Conservation (phyloP, 257 asterid species). For the Coffea eugenioides region DNA sequence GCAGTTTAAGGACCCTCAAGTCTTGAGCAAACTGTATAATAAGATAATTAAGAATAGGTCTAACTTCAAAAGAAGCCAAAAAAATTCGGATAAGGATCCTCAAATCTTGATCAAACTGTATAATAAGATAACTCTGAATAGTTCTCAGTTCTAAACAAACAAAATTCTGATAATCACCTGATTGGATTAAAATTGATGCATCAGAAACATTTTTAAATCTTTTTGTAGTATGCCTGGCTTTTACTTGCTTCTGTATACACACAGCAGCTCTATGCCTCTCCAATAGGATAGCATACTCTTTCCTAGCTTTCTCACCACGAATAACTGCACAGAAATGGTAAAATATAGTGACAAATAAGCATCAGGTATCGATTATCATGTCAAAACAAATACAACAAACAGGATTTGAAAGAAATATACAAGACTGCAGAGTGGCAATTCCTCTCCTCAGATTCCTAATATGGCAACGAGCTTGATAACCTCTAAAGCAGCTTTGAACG, state of each 20-base stretch:
- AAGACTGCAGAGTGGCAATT: slow-evolving; percentile 74
- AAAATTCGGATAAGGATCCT: not conserved
- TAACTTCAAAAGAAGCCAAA: not conserved
- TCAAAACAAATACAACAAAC: not conserved
- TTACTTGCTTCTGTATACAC: slow-evolving; percentile 69
- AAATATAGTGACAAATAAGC: slow-evolving; percentile 8
- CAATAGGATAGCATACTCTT: slow-evolving; percentile 55
- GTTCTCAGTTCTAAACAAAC: not conserved
- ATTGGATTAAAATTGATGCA: slow-evolving; percentile 75
- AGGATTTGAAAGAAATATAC: slow-evolving; percentile 34
- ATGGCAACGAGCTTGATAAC: slow-evolving; percentile 81
- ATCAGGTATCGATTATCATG: not conserved
- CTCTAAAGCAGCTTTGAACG: slow-evolving; percentile 97
- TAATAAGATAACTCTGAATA: not conserved
- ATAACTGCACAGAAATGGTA: slow-evolving; percentile 54
- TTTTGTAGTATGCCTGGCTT: slow-evolving; percentile 52
- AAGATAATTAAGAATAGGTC: not conserved
- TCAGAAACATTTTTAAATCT: slow-evolving; percentile 35
- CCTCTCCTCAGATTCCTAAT: slow-evolving; percentile 56
- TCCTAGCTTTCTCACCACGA: slow-evolving; percentile 80
- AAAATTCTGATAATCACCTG: slow-evolving; percentile 56
- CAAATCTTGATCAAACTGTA: not conserved
- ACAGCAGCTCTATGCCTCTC: slow-evolving; percentile 75
- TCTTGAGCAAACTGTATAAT: not conserved
- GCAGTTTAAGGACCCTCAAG: not conserved